A percentile compares a stretch with the other conserved stretches of the same genome.
These are phyloP conservation scores for Corymbia calophylla DNA, from an alignment of 441 rosid genomes.

Conservation along the genomic window DNA sequence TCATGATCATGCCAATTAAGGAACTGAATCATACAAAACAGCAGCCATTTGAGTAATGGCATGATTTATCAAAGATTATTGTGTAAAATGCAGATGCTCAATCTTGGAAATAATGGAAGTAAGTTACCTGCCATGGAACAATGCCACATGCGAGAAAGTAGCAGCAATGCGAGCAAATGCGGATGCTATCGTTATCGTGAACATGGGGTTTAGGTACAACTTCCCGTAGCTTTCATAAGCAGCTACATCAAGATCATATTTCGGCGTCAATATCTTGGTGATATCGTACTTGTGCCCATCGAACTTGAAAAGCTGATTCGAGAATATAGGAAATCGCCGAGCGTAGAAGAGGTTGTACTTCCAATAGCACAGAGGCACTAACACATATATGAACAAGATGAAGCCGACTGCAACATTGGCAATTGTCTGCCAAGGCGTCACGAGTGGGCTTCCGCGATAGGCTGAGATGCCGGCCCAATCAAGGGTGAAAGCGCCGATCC, in stretches of 20 bases:
- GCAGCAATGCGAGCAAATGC: constrained; percentile 86
- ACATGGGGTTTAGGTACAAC: constrained; percentile 87
- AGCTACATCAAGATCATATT: constrained; percentile 50
- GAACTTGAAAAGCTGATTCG: constrained; percentile 71
- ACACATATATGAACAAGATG: constrained; percentile 80
- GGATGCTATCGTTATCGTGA: constrained; percentile 78
- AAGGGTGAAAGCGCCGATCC: constrained; percentile 78
- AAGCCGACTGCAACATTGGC: constrained; percentile 82
- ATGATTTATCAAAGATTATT: not conserved
- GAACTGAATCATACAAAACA: not conserved
- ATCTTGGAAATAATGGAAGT: not conserved
- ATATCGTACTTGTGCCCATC: constrained; percentile 69
- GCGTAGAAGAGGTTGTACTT: constrained; percentile 79
- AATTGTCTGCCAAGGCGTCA: constrained; percentile 82
- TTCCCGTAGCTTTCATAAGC: constrained; percentile 73
- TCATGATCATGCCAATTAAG: not conserved
- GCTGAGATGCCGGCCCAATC: constrained; percentile 99
- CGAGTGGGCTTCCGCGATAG: constrained; percentile 89
- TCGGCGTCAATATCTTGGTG: constrained; percentile 63
- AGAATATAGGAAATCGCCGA: constrained; percentile 72
- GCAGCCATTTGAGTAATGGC: not conserved
- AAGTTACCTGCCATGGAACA: constrained; percentile 77
- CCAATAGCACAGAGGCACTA: constrained; percentile 92
- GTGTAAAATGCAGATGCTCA: not conserved
- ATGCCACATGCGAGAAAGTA: constrained; percentile 81